Percentiles rank a stretch among this genome's conserved stretches.
Conservation (phyloP, 495 filamentous ascomycete species). For the Neurospora sp. region DNA sequence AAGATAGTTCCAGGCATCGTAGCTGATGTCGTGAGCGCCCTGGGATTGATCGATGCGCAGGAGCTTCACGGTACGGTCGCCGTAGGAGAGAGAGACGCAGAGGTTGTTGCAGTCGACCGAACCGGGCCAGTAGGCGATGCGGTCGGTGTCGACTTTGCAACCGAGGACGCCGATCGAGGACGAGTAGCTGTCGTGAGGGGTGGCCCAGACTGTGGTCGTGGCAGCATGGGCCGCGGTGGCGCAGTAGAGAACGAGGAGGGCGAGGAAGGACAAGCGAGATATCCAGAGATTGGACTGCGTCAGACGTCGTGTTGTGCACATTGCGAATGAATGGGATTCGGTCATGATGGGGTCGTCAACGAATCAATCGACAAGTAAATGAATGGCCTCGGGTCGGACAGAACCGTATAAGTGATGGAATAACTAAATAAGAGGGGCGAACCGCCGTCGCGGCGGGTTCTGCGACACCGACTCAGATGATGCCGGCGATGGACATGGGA, state of each 20-base stretch:
- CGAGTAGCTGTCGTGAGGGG: conserved; percentile 41
- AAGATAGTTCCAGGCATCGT: conserved; percentile 43
- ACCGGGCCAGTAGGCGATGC: conserved; percentile 39
- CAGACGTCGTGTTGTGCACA: neutral
- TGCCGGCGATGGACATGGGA: neutral
- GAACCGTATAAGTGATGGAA: neutral
- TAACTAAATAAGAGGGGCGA: neutral
- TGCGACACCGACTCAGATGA: neutral
- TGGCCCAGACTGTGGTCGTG: conserved; percentile 33
- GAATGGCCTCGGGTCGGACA: neutral
- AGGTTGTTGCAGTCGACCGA: conserved; percentile 39
- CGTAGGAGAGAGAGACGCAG: conserved; percentile 34
- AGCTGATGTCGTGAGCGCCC: conserved; percentile 39
- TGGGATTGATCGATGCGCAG: conserved; percentile 37
- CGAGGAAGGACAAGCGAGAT: neutral
- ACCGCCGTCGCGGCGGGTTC: neutral
- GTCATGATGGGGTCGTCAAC: neutral
- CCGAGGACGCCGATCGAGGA: conserved; percentile 40
- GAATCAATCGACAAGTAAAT: neutral
- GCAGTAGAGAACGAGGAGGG: conserved; percentile 8
- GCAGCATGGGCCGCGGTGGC: conserved; percentile 16
- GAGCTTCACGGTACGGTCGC: conserved; percentile 30
- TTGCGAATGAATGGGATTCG: neutral
- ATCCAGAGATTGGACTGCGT: neutral
- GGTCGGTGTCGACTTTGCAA: conserved; percentile 39